A percentile compares a stretch with the other conserved stretches of the same genome.
Conservation (phyloP, 352 stramenopile genomes). For the Globisporangium acanthophoron region DNA sequence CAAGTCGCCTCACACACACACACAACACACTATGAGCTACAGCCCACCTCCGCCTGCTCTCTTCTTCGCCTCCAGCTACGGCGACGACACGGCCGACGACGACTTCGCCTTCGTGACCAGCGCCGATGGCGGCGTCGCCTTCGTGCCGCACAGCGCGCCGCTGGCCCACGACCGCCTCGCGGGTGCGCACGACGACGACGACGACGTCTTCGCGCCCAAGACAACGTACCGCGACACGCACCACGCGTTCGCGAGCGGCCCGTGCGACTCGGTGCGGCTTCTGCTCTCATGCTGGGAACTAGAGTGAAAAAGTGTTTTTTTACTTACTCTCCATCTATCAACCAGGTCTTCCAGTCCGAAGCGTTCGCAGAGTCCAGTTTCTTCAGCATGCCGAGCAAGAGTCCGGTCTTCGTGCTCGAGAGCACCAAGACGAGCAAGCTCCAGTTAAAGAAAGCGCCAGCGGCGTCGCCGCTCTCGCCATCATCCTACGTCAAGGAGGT, state of each 20-base stretch:
- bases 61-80: slow-evolving; percentile 30
- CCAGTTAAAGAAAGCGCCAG: not conserved
- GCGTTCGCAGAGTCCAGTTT: slow-evolving; percentile 11
- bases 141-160: slow-evolving; percentile 1
- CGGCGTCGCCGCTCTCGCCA: slow-evolving; percentile 41
- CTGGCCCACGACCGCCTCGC: not conserved
- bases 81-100: slow-evolving; percentile 25
- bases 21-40: slow-evolving; percentile 10
- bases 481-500: slow-evolving; percentile 27
- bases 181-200: slow-evolving; percentile 7
- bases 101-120: slow-evolving; percentile 19
- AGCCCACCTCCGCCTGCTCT: not conserved
- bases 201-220: slow-evolving; percentile 14
- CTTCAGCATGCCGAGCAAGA: slow-evolving; percentile 10
- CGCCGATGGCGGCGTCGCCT: slow-evolving; percentile 14
- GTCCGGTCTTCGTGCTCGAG: slow-evolving; percentile 19
- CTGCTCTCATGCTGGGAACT: not conserved
- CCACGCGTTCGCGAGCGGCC: slow-evolving; percentile 35
- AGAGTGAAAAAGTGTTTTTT: not conserved
- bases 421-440: slow-evolving; percentile 1
- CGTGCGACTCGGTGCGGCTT: slow-evolving; percentile 12
- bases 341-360: slow-evolving; percentile 14
- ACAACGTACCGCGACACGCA: slow-evolving; percentile 37
- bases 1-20: slow-evolving; percentile 1
- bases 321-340: not conserved